These are phyloP conservation scores for Beverwykella pulmonaria DNA, from an alignment of 495 filamentous ascomycete genomes.

Conservation along the genomic window DNA sequence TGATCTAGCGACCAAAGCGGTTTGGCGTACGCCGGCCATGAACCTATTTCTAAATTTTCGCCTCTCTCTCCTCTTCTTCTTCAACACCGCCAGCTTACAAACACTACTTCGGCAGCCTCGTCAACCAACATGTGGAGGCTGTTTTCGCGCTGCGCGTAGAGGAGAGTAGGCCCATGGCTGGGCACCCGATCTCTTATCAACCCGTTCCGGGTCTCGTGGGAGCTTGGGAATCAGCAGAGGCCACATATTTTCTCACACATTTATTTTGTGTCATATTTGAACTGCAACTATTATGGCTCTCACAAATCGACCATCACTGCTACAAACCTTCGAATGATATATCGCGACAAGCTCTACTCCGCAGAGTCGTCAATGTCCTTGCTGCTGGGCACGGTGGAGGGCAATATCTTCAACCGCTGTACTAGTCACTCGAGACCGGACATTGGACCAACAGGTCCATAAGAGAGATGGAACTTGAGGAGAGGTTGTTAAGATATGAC, in stretches of 20 bases:
- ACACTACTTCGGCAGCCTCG: conserved; percentile 65
- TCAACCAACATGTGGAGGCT: conserved; percentile 54
- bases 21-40: not conserved
- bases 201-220: conserved; percentile 67
- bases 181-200: conserved; percentile 74
- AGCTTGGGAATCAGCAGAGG: conserved; percentile 80
- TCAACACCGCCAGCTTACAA: conserved; percentile 57
- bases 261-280: not conserved
- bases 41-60: conserved; percentile 12
- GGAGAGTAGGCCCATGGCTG: conserved; percentile 67
- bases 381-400: too few relatives aligned
- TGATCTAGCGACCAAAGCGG: conserved; percentile 11
- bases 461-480: too few relatives aligned
- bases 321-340: too few relatives aligned
- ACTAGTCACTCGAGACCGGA: too few relatives aligned
- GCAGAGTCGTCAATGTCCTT: too few relatives aligned
- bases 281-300: too few relatives aligned
- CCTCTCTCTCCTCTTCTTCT: conserved; percentile 43
- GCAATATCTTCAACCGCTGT: too few relatives aligned
- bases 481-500: too few relatives aligned
- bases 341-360: too few relatives aligned
- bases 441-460: too few relatives aligned
- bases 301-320: too few relatives aligned
- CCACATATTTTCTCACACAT: conserved; percentile 54
- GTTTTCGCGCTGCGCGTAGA: conserved; percentile 78